These are phyloP conservation scores for Trichoderma orchidacearum DNA, from an alignment of 495 filamentous ascomycete species.

Conservation along the genomic window DNA sequence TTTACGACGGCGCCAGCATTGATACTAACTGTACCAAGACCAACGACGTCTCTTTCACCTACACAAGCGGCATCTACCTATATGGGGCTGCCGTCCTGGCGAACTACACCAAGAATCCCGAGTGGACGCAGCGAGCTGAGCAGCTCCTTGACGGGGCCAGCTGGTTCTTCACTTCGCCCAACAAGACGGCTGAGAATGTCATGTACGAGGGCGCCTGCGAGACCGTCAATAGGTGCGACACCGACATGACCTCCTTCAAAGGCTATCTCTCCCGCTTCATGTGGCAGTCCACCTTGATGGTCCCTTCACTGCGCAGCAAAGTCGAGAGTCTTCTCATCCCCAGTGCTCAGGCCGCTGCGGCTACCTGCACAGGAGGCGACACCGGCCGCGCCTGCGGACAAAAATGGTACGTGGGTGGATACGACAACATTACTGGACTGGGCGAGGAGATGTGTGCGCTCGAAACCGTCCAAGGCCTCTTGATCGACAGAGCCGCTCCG, in stretches of 20 bases:
- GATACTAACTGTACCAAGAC: constrained; percentile 27
- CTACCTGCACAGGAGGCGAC: constrained; percentile 44
- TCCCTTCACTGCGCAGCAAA: constrained; percentile 35
- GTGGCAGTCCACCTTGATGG: constrained; percentile 45
- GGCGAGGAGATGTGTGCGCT: constrained; percentile 62
- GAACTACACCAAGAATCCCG: constrained; percentile 39
- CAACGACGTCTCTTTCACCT: constrained; percentile 42
- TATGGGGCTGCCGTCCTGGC: constrained; percentile 54
- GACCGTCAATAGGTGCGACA: constrained; percentile 43
- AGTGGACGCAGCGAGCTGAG: constrained; percentile 37
- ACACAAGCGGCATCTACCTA: constrained; percentile 51
- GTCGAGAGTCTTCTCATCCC: constrained; percentile 39
- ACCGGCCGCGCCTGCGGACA: constrained; percentile 52
- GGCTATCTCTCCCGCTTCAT: constrained; percentile 68
- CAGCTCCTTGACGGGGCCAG: constrained; percentile 29
- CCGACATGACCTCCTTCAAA: constrained; percentile 70
- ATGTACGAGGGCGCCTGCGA: constrained; percentile 70
- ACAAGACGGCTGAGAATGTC: constrained; percentile 34
- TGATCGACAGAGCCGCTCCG: constrained; percentile 21
- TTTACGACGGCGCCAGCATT: constrained; percentile 42
- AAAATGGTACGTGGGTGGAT: constrained; percentile 49
- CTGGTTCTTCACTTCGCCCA: constrained; percentile 31
- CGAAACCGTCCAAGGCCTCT: constrained; percentile 48
- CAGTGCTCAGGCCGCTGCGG: constrained; percentile 51
- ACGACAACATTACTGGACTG: constrained; percentile 47